phyloP scores from a whole-genome alignment of 2,329 filamentous ascomycete species.

The Xylariomycetidae sp. region DNA sequence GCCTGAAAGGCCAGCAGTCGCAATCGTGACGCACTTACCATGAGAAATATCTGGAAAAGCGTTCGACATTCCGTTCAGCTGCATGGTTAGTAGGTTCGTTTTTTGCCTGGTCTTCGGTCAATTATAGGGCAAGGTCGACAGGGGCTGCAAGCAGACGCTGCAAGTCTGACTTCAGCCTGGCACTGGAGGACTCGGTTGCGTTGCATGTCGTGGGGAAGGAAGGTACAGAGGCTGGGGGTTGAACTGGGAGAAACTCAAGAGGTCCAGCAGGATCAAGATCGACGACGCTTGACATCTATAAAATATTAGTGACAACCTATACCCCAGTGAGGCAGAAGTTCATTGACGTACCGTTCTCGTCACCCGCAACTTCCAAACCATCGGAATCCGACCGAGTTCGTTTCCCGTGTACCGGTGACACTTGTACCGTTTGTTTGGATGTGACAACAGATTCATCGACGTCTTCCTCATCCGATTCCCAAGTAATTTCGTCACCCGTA shows the following conservation, averaged over 20 bases:
- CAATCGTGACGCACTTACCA: constrained; percentile 20
- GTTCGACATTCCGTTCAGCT: too few relatives aligned
- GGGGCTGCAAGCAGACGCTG: constrained; percentile 12
- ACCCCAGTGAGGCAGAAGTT: too few relatives aligned
- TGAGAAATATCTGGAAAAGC: constrained; percentile 7
- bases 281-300: constrained; percentile 48
- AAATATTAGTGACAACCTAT: background rate
- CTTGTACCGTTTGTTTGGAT: constrained; percentile 26
- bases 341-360: constrained; percentile 24
- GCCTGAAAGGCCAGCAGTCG: too few relatives aligned
- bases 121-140: constrained; percentile 4
- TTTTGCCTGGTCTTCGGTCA: too few relatives aligned
- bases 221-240: constrained; percentile 2
- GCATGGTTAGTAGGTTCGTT: too few relatives aligned
- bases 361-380: constrained; percentile 16
- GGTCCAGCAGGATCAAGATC: constrained; percentile 32
- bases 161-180: constrained; percentile 15
- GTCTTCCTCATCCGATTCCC: constrained; percentile 30
- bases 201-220: constrained; percentile 9
- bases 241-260: constrained; percentile 7
- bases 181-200: constrained; percentile 14
- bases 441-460: constrained; percentile 10
- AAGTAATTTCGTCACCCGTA: constrained; percentile 27
- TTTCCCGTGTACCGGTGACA: constrained; percentile 28
- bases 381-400: constrained; percentile 24